A percentile compares a stretch with the other conserved stretches of the same genome.
Conservation (phyloP, 2,329 filamentous ascomycete species). For the Aspergillus bombycis region DNA sequence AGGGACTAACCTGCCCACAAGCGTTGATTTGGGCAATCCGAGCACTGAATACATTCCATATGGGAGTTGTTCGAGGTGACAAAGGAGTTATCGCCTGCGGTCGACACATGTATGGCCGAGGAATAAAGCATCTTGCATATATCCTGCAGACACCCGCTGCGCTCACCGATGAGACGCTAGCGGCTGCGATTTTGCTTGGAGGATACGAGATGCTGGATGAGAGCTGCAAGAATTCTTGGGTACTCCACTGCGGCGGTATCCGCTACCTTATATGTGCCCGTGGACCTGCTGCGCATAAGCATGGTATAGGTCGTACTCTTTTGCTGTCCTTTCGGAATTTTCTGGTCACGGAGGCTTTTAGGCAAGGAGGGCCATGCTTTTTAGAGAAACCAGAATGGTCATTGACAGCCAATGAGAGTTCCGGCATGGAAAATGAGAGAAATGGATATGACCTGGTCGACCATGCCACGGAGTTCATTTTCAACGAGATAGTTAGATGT, state of each 20-base stretch:
- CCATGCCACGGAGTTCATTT: background rate
- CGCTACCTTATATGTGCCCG: conserved; percentile 14
- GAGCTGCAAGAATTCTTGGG: conserved; percentile 11
- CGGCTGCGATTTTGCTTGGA: conserved; percentile 14
- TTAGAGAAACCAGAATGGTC: conserved; percentile 14
- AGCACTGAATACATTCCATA: conserved; percentile 14
- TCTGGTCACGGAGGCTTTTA: conserved; percentile 12
- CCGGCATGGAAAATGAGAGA: background rate
- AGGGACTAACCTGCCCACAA: conserved; percentile 4
- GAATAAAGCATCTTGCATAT: conserved; percentile 6
- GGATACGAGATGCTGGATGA: conserved; percentile 20
- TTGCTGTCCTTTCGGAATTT: conserved; percentile 15
- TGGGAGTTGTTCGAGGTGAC: conserved; percentile 6
- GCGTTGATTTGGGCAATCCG: conserved; percentile 17
- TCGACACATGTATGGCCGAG: conserved; percentile 18
- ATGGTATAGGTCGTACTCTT: conserved; percentile 17
- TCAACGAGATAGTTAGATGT: background rate
- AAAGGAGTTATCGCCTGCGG: conserved; percentile 5
- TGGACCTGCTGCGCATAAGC: conserved; percentile 12
- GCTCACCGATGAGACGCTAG: conserved; percentile 15
- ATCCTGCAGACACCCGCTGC: conserved; percentile 9
- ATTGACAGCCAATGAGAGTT: background rate
- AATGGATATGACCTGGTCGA: background rate
- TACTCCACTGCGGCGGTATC: conserved; percentile 14
- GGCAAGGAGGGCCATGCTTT: conserved; percentile 11